Conservation (phyloP, 371 early-diverging fungal genomes). For the Lichtheimia ramosa region DNA sequence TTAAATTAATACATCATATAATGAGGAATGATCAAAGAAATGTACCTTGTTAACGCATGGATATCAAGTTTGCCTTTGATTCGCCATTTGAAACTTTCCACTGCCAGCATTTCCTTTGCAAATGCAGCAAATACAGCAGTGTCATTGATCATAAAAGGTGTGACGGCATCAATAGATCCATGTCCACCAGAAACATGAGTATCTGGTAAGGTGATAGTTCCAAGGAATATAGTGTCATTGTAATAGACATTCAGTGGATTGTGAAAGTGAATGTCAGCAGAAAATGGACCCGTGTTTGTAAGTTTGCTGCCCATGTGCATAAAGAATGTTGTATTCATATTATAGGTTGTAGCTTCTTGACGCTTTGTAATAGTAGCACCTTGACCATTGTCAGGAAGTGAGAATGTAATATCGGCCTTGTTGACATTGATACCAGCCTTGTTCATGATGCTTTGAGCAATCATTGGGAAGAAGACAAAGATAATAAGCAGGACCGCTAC, state of each 20-base stretch:
- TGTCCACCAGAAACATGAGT: slow-evolving; percentile 46
- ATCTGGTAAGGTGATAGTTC: slow-evolving; percentile 35
- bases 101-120: slow-evolving; percentile 47
- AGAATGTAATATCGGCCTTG: slow-evolving; percentile 44
- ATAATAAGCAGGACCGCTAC: slow-evolving; percentile 46
- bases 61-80: slow-evolving; percentile 48
- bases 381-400: slow-evolving; percentile 23
- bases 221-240: slow-evolving; percentile 34
- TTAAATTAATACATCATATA: not conserved
- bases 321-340: slow-evolving; percentile 34
- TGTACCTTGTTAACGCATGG: slow-evolving; percentile 45
- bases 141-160: slow-evolving; percentile 41
- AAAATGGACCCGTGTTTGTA: slow-evolving; percentile 57
- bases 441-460: slow-evolving; percentile 54
- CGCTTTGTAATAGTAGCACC: slow-evolving; percentile 10
- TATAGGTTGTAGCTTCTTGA: slow-evolving; percentile 6
- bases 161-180: slow-evolving; percentile 34
- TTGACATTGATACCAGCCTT: slow-evolving; percentile 45
- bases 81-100: slow-evolving; percentile 46
- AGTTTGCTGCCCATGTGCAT: slow-evolving; percentile 48
- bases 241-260: slow-evolving; percentile 50
- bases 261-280: slow-evolving; percentile 51
- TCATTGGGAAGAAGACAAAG: slow-evolving; percentile 53
- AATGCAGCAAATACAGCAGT: slow-evolving; percentile 39
- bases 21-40: not conserved